Evolutionary conservation across 768 basidiomycete species (phyloP).

Genomic region (Hydnomerulius pinastri): DNA sequence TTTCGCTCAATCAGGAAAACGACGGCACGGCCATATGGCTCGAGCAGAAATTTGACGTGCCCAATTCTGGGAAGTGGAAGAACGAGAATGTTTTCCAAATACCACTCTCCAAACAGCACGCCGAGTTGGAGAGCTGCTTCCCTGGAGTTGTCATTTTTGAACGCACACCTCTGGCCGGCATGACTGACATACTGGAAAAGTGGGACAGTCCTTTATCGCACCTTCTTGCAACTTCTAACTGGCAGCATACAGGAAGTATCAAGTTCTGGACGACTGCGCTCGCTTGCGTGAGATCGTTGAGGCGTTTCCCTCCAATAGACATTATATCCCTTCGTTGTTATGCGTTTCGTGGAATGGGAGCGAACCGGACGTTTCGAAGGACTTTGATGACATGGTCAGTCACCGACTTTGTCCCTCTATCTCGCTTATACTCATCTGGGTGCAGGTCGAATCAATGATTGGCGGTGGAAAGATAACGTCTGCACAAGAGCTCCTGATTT

Average conservation of each 20-base stretch:
- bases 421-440: constrained; percentile 5
- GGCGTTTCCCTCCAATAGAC: constrained; percentile 51
- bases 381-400: constrained; percentile 64
- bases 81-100: constrained; percentile 64
- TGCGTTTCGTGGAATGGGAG: constrained; percentile 61
- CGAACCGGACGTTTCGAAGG: constrained; percentile 40
- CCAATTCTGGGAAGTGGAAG: constrained; percentile 62
- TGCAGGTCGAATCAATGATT: constrained; percentile 52
- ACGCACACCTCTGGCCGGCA: constrained; percentile 63
- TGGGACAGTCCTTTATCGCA: constrained; percentile 27
- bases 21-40: constrained; percentile 83
- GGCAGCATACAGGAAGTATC: constrained; percentile 55
- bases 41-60: constrained; percentile 73
- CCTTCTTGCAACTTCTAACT: constrained; percentile 1
- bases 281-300: constrained; percentile 67
- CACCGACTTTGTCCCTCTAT: not conserved
- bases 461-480: constrained; percentile 43
- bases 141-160: constrained; percentile 80
- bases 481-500: constrained; percentile 49
- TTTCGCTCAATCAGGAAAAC: constrained; percentile 72
- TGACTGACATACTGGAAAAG: constrained; percentile 69
- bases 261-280: constrained; percentile 69
- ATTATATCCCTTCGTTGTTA: constrained; percentile 64
- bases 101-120: constrained; percentile 32
- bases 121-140: constrained; percentile 29